A percentile compares a stretch with the other conserved stretches of the same genome.
phyloP scores from a whole-genome alignment of 352 stramenopile genomes.

The Phytophthora pinifolia region DNA sequence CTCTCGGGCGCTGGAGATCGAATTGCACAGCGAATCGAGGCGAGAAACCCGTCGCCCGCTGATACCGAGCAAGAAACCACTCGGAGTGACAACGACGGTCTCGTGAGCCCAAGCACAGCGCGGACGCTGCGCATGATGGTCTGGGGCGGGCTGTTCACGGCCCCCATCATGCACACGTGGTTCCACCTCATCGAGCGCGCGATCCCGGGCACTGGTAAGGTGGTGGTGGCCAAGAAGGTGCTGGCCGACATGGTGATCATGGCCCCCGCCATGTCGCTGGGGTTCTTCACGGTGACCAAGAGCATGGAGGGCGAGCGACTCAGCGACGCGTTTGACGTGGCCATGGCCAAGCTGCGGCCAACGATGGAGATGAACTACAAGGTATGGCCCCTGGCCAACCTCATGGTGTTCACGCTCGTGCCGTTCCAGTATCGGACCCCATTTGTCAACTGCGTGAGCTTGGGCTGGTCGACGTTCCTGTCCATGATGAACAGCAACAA shows the following conservation, averaged over 20 bases:
- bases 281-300: conserved; percentile 46
- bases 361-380: conserved; percentile 48
- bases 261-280: conserved; percentile 37
- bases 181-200: conserved; percentile 80
- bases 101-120: conserved; percentile 29
- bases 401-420: conserved; percentile 50
- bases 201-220: conserved; percentile 26
- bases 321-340: conserved; percentile 35
- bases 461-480: conserved; percentile 52
- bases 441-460: conserved; percentile 52
- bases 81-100: neutral
- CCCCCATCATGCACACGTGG: conserved; percentile 89
- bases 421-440: conserved; percentile 55
- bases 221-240: conserved; percentile 44
- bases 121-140: conserved; percentile 80
- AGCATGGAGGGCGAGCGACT: conserved; percentile 38
- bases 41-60: conserved; percentile 1
- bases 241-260: conserved; percentile 47
- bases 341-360: conserved; percentile 36
- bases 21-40: conserved; percentile 44
- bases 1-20: conserved; percentile 51
- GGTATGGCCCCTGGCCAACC: conserved; percentile 49
- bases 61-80: conserved; percentile 1
- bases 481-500: conserved; percentile 45
- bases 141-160: conserved; percentile 86